A percentile compares a stretch with the other conserved stretches of the same genome.
Conservation (phyloP, 495 filamentous ascomycete genomes). For the Cenococcum geophilum region DNA sequence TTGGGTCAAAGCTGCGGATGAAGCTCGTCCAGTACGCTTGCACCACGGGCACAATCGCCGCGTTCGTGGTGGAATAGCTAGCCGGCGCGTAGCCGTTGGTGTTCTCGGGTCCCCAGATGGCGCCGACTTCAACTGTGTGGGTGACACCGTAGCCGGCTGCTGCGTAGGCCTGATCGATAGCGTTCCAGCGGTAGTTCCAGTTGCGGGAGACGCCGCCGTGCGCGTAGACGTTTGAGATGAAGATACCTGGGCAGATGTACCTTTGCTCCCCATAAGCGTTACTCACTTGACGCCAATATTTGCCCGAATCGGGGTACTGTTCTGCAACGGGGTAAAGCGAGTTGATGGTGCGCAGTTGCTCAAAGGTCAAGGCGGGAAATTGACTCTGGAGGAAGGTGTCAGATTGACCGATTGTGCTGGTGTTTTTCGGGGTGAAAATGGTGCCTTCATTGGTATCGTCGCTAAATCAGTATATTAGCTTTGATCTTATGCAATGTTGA, state of each 20-base stretch:
- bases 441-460: conserved; percentile 67
- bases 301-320: conserved; percentile 43
- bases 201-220: conserved; percentile 36
- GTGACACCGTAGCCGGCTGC: conserved; percentile 51
- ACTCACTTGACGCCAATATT: conserved; percentile 54
- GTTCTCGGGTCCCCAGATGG: conserved; percentile 54
- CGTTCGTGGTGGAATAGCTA: conserved; percentile 47
- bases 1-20: conserved; percentile 30
- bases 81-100: conserved; percentile 42
- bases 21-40: conserved; percentile 36
- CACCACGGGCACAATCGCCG: conserved; percentile 25
- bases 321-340: conserved; percentile 50
- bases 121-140: conserved; percentile 57
- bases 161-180: conserved; percentile 46
- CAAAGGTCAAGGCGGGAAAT: conserved; percentile 51
- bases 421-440: conserved; percentile 50
- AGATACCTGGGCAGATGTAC: conserved; percentile 63
- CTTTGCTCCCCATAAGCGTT: conserved; percentile 64
- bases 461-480: conserved; percentile 38
- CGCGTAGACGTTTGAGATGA: conserved; percentile 45
- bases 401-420: conserved; percentile 43
- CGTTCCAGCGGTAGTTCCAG: conserved; percentile 64
- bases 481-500: not conserved
- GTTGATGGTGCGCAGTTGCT: conserved; percentile 52
- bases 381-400: conserved; percentile 55